Conservation (phyloP, 768 basidiomycete genomes). For the Tubosaeta sp. region DNA sequence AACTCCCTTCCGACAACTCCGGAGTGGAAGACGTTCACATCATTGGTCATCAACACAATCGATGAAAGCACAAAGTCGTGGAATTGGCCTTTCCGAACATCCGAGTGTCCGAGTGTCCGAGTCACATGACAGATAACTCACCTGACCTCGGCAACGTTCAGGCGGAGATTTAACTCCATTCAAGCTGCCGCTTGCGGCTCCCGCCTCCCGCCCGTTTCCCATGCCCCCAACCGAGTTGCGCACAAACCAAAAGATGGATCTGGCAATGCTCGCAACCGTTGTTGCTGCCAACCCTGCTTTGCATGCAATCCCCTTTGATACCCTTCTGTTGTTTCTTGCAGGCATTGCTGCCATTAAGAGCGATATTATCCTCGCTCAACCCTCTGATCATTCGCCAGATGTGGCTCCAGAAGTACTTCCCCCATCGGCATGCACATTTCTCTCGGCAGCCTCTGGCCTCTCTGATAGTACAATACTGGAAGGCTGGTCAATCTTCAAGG, state of each 20-base stretch:
- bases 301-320: neutral
- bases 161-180: neutral
- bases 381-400: neutral
- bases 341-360: neutral
- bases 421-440: neutral
- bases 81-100: neutral
- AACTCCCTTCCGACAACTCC: too few species aligned
- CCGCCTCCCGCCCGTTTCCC: neutral
- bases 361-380: slow-evolving; percentile 2
- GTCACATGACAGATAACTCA: too few species aligned
- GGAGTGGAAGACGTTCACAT: too few species aligned
- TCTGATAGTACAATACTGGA: neutral
- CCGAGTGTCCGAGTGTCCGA: neutral
- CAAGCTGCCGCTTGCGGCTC: neutral
- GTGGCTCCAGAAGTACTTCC: neutral
- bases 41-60: too few species aligned
- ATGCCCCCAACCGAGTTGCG: neutral
- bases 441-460: slow-evolving; percentile 1
- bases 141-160: neutral
- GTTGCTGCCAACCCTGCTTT: neutral
- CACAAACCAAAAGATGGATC: neutral
- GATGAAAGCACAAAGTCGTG: neutral
- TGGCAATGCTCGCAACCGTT: neutral
- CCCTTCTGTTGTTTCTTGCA: neutral
- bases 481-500: slow-evolving; percentile 1